Percentiles rank a stretch among this genome's conserved stretches.
phyloP scores from a whole-genome alignment of 2,329 filamentous ascomycete genomes.

The Colletotrichum camelliae region DNA sequence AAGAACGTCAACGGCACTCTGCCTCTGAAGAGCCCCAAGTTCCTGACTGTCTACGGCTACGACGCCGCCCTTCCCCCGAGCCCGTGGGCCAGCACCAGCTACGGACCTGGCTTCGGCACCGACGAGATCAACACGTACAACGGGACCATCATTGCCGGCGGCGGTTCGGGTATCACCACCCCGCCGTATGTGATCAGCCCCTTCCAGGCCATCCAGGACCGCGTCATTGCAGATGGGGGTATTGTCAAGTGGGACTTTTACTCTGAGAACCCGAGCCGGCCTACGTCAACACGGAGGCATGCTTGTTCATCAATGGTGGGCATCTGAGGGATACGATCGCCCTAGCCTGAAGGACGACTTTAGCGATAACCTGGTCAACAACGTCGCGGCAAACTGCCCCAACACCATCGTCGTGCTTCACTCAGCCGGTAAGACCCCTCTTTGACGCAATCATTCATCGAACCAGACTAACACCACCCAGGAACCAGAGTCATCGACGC shows the following conservation, averaged over 20 bases:
- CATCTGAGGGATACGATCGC: slow-evolving; percentile 67
- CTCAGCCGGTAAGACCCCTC: slow-evolving; percentile 49
- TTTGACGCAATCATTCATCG: slow-evolving; percentile 41
- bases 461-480: not conserved
- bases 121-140: slow-evolving; percentile 43
- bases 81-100: not conserved
- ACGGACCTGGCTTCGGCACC: slow-evolving; percentile 28
- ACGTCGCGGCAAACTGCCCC: slow-evolving; percentile 48
- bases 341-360: slow-evolving; percentile 66
- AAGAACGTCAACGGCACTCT: slow-evolving; percentile 66
- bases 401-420: slow-evolving; percentile 72
- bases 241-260: not conserved
- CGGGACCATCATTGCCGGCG: slow-evolving; percentile 71
- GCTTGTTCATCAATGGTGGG: slow-evolving; percentile 72
- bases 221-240: slow-evolving; percentile 32
- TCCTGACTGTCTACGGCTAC: slow-evolving; percentile 69
- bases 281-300: slow-evolving; percentile 66
- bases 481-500: slow-evolving; percentile 46
- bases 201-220: slow-evolving; percentile 66
- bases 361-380: slow-evolving; percentile 64
- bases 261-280: slow-evolving; percentile 54
- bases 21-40: slow-evolving; percentile 59
- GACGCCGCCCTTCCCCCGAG: slow-evolving; percentile 55
- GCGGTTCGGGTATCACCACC: slow-evolving; percentile 69
- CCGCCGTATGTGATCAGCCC: slow-evolving; percentile 66